Conservation (phyloP, 176 grass and related monocot genomes). For the Eragrostis nindensis region DNA sequence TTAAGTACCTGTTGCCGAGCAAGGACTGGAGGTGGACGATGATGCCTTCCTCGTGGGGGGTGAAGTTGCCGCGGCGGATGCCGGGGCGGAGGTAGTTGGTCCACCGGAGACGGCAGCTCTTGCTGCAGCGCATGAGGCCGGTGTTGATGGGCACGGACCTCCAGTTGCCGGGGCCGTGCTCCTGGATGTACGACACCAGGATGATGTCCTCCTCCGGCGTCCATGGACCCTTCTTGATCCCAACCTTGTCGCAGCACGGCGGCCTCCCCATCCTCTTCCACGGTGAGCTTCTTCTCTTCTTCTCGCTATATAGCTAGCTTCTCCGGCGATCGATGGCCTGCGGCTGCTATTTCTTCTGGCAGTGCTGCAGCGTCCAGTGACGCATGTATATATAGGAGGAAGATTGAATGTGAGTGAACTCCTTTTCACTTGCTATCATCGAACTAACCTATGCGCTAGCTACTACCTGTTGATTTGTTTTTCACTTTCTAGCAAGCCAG, state of each 20-base stretch:
- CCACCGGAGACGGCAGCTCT: slow-evolving; percentile 92
- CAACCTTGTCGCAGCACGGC: slow-evolving; percentile 82
- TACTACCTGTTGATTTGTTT: slow-evolving; percentile 24
- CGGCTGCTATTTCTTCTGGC: background rate
- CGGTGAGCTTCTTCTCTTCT: background rate
- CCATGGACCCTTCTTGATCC: slow-evolving; percentile 90
- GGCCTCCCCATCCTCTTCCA: slow-evolving; percentile 61
- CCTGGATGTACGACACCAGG: slow-evolving; percentile 88
- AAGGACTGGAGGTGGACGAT: slow-evolving; percentile 86
- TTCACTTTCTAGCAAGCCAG: slow-evolving; percentile 1
- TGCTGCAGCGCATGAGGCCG: slow-evolving; percentile 85
- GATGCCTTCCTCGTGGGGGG: slow-evolving; percentile 69
- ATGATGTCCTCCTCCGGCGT: slow-evolving; percentile 90
- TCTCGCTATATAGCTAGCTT: background rate
- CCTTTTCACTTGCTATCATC: slow-evolving; percentile 51
- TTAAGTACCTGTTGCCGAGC: slow-evolving; percentile 75
- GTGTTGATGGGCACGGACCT: slow-evolving; percentile 73
- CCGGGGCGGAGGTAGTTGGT: slow-evolving; percentile 89
- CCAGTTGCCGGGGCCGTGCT: slow-evolving; percentile 88
- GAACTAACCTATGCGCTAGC: slow-evolving; percentile 46
- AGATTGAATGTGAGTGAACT: slow-evolving; percentile 33
- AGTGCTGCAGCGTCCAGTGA: slow-evolving; percentile 5
- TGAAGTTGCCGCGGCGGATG: slow-evolving; percentile 84
- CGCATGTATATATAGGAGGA: slow-evolving; percentile 33
- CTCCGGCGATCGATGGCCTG: background rate